Base-by-base conservation (phyloP, 2,329 filamentous ascomycete species). In the Pseudogymnoascus sp. region DNA sequence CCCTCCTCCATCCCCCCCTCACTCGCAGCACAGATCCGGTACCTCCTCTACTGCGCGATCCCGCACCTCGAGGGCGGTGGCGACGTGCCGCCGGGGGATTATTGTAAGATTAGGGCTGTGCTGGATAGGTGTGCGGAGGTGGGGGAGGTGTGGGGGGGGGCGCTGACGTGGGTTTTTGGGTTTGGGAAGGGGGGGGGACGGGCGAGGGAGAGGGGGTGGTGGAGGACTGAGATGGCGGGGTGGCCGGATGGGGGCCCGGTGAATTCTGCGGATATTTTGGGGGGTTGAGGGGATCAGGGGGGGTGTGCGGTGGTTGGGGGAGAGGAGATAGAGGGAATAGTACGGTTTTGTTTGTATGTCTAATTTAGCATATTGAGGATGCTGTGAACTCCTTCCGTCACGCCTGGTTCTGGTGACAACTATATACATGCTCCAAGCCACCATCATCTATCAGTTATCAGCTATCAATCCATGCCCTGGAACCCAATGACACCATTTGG, bases 401-500 rank as follows among this genome's bases (percentile, higher is more conserved):
- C 39, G 39, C 2, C 3, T 43, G 16, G 16, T 4, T 10, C 7
- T 11, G 4, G 39, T 43, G 39, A 43, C 39, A 10, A 43, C 8
- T 43, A 43, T 43, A 43, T 43, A 43, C 39, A 43, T 43, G 39
- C 39, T 43, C 39, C 16, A 31, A 31, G n/a, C 39, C 6, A 4
- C 16, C 16, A 43, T 11, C 39, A 31, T 31, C 28, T 31, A 31
- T 31, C 8, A 43, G 39, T 16, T 16, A 16, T 16, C 11, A 36
- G 60, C 57, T 62, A 62, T 64, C 64, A 71, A 67, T 72, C 68
- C 68, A 74, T 65, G 25, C 72, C 72, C 64, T 72, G 69, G 57
- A 74, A 72, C 43, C 69, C 68, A 28, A 74, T 65, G 45, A 74
- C 72, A 2, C 72, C 72, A 66, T 70, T 73, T 4, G 39, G 39